Percentiles rank a stretch among this genome's conserved stretches.
Evolutionary conservation across 2,329 filamentous ascomycete genomes (phyloP).

Genomic region (Phaeosphaeria sp.): DNA sequence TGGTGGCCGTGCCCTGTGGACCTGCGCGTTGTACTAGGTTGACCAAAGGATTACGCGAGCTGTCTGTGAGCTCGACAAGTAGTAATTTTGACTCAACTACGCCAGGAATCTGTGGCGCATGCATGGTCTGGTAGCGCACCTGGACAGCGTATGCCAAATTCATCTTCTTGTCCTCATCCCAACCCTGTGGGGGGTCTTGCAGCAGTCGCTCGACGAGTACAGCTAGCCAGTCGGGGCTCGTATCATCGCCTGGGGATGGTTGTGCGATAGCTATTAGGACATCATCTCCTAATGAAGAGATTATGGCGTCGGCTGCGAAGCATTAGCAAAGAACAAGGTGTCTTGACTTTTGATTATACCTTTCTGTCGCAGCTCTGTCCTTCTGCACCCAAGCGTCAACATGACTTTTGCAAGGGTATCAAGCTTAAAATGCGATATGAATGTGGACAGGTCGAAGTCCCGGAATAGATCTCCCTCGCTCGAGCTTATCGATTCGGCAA

Average conservation of each 20-base stretch:
- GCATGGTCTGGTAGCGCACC: conserved; percentile 68
- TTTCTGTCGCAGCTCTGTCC: conserved; percentile 85
- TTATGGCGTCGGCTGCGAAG: conserved; percentile 79
- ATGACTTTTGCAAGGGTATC: conserved; percentile 88
- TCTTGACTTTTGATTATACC: conserved; percentile 61
- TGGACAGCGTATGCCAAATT: conserved; percentile 69
- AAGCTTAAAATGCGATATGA: conserved; percentile 94
- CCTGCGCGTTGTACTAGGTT: conserved; percentile 76
- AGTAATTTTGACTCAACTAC: conserved; percentile 75
- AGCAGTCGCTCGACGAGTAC: conserved; percentile 85
- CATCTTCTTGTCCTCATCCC: conserved; percentile 75
- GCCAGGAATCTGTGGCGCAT: conserved; percentile 69
- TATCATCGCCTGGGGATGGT: conserved; percentile 67
- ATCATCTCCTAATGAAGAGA: conserved; percentile 77
- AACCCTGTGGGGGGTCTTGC: conserved; percentile 84
- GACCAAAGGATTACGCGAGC: conserved; percentile 66
- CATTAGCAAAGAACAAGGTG: conserved; percentile 16
- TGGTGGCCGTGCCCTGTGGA: conserved; percentile 73
- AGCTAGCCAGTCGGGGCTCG: conserved; percentile 74
- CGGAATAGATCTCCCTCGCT: conserved; percentile 92
- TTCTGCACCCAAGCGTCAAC: conserved; percentile 85
- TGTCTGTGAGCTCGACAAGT: conserved; percentile 68
- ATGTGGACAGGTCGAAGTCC: conserved; percentile 94
- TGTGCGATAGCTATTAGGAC: conserved; percentile 80
- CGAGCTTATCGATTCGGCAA: conserved; percentile 90